Percentiles rank a stretch among this genome's conserved stretches.
Conservation (phyloP, 2,329 filamentous ascomycete genomes). For the Fusarium sp. region DNA sequence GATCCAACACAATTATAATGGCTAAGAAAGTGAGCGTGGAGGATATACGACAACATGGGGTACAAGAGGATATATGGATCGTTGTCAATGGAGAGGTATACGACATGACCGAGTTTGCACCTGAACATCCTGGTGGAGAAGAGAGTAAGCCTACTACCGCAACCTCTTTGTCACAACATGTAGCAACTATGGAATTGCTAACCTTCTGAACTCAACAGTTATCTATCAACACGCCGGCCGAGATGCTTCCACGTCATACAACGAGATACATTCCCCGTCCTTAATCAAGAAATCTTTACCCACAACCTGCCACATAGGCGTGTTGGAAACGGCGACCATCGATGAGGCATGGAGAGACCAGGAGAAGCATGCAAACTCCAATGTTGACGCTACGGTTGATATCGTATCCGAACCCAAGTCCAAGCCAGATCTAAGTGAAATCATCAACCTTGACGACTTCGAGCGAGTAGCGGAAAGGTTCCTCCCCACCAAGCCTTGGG, state of each 20-base stretch:
- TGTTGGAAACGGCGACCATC: not conserved
- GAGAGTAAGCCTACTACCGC: not conserved
- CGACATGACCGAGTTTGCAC: not conserved
- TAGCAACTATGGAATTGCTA: not conserved
- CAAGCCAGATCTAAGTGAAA: not conserved
- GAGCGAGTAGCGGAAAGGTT: not conserved
- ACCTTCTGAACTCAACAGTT: not conserved
- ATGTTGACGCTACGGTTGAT: rapidly evolving
- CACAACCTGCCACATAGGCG: not conserved
- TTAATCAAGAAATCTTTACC: not conserved
- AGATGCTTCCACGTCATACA: not conserved
- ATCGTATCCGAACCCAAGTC: not conserved
- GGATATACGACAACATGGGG: not conserved
- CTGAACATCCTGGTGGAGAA: not conserved
- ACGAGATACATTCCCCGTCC: not conserved
- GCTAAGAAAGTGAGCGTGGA: not conserved
- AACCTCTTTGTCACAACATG: not conserved
- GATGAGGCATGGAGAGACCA: not conserved
- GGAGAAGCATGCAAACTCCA: too few species aligned
- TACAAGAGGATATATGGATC: not conserved
- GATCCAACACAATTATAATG: not conserved
- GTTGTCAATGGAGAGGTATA: not conserved
- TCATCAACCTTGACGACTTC: not conserved
- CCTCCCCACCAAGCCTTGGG: not conserved
- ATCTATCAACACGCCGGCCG: not conserved